Evolutionary conservation across 257 asterid species (phyloP).

Genomic region (Ligustrum vulgare): DNA sequence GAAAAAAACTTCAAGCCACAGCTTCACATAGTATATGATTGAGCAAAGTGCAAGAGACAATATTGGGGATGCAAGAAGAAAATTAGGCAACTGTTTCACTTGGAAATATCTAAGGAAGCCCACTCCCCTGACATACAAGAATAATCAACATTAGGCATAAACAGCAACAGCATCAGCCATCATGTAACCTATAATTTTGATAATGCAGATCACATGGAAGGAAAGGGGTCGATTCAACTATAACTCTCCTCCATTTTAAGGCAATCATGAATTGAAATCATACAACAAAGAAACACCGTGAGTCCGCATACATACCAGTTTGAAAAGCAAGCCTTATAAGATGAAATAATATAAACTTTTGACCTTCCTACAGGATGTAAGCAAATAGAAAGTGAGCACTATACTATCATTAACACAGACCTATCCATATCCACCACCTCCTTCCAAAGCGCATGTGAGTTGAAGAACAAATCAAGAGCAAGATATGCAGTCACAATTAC

Average conservation of each 20-base stretch:
- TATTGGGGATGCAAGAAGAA: constrained; percentile 88
- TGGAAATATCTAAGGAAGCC: constrained; percentile 90
- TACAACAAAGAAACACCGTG: background rate
- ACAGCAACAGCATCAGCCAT: background rate
- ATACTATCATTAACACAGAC: background rate
- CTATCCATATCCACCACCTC: background rate
- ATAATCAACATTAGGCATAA: constrained; percentile 23
- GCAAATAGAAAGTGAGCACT: background rate
- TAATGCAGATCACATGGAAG: constrained; percentile 13
- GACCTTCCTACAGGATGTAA: background rate
- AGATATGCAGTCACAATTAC: background rate
- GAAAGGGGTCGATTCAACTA: constrained; percentile 11
- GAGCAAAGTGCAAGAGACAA: constrained; percentile 73
- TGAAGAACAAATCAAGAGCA: background rate
- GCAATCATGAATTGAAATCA: background rate
- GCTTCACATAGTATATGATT: constrained; percentile 60
- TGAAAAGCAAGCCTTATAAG: background rate
- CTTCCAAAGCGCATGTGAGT: background rate
- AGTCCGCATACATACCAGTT: background rate
- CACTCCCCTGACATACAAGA: constrained; percentile 70
- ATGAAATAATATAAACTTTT: background rate
- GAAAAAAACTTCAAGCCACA: constrained; percentile 67
- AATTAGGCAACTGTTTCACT: constrained; percentile 86
- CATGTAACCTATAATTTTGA: background rate
- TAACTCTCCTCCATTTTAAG: background rate